Evolutionary conservation across 2,329 filamentous ascomycete species (phyloP).

Genomic region (Penicillium nordicum): DNA sequence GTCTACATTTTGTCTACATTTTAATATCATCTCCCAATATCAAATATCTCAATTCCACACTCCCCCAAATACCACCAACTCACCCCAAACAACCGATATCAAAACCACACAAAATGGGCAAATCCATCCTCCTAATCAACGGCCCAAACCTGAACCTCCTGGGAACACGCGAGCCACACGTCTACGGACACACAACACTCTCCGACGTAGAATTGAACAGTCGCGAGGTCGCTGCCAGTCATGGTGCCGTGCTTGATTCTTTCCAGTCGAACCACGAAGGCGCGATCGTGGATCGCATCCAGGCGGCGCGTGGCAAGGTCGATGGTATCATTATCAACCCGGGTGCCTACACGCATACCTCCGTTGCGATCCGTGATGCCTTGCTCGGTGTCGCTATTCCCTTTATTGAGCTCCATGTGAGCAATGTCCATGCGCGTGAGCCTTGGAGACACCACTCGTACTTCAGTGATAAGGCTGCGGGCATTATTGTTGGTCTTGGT

Average conservation of each 20-base stretch:
- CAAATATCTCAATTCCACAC: neutral
- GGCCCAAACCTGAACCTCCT: conserved; percentile 82
- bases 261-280: conserved; percentile 81
- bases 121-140: conserved; percentile 67
- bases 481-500: conserved; percentile 68
- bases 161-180: conserved; percentile 67
- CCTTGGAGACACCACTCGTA: conserved; percentile 67
- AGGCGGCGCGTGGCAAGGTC: conserved; percentile 57
- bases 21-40: neutral
- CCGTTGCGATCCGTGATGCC: conserved; percentile 71
- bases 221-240: conserved; percentile 47
- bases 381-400: conserved; percentile 66
- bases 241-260: conserved; percentile 52
- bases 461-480: conserved; percentile 70
- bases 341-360: conserved; percentile 72
- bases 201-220: conserved; percentile 55
- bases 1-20: neutral
- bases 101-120: conserved; percentile 25
- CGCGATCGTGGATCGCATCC: conserved; percentile 69
- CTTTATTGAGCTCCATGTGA: conserved; percentile 75
- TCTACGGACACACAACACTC: conserved; percentile 70
- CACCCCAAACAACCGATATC: neutral
- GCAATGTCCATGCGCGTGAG: conserved; percentile 71
- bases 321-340: conserved; percentile 70
- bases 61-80: neutral